These are phyloP conservation scores for Jatropha multifida DNA, from an alignment of 441 rosid species.

Conservation along the genomic window DNA sequence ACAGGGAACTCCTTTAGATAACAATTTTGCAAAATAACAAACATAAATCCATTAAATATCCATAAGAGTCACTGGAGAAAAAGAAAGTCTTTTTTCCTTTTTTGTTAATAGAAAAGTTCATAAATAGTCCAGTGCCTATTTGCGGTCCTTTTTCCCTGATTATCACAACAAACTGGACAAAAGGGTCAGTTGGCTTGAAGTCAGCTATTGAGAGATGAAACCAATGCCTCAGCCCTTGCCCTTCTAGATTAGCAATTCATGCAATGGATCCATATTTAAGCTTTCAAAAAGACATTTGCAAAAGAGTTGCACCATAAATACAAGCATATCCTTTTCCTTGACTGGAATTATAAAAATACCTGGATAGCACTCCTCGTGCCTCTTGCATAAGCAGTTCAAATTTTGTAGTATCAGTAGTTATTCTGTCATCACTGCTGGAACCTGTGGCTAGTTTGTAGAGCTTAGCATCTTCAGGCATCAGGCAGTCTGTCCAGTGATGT, in stretches of 20 bases:
- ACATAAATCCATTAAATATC: background rate
- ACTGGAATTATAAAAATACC: constrained; percentile 41
- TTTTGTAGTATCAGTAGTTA: constrained; percentile 38
- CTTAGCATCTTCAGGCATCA: constrained; percentile 67
- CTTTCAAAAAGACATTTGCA: background rate
- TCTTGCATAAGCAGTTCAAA: constrained; percentile 84
- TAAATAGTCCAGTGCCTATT: background rate
- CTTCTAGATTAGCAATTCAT: background rate
- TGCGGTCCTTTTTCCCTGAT: background rate
- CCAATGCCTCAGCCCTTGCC: background rate
- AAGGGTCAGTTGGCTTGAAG: background rate
- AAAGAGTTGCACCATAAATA: background rate
- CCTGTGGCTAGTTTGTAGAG: constrained; percentile 28
- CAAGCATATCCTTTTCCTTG: background rate
- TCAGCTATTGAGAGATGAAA: background rate
- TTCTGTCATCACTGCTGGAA: constrained; percentile 31
- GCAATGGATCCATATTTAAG: constrained; percentile 9
- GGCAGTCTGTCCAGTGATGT: constrained; percentile 65
- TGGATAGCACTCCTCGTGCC: constrained; percentile 63
- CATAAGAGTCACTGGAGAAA: background rate
- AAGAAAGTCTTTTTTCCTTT: background rate
- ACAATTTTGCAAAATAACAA: background rate
- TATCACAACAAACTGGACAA: background rate
- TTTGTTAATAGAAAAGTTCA: background rate
- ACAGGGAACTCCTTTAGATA: background rate